Percentiles rank a stretch among this genome's conserved stretches.
Evolutionary conservation across 2,329 filamentous ascomycete genomes (phyloP).

Genomic region (Verticillium dahliae): DNA sequence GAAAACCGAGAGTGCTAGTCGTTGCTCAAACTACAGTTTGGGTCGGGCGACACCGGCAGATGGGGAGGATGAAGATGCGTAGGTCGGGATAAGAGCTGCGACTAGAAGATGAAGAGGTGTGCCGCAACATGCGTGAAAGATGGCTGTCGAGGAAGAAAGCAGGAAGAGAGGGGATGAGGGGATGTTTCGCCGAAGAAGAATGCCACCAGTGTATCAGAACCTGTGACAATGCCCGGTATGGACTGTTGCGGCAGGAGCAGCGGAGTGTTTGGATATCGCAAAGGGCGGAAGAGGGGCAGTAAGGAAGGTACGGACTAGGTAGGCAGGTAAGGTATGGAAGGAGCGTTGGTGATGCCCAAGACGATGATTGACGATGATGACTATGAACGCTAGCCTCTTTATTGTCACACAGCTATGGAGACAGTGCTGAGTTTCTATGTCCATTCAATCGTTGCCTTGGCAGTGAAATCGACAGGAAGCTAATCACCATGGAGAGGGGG

Average conservation of each 20-base stretch:
- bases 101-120: not conserved
- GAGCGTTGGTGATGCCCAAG: no score
- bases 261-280: not conserved
- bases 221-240: not conserved
- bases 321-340: no score
- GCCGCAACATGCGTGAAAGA: not conserved
- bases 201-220: slow-evolving; percentile 6
- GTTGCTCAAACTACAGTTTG: not conserved
- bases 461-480: no score
- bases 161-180: slow-evolving; percentile 1
- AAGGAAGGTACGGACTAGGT: not conserved
- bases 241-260: not conserved
- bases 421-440: not conserved
- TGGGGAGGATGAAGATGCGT: not conserved
- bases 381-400: no score
- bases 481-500: no score
- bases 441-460: no score
- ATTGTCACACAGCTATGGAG: no score
- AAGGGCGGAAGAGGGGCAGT: not conserved
- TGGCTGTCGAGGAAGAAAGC: not conserved
- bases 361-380: no score
- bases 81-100: not conserved
- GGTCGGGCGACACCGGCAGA: not conserved
- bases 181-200: not conserved
- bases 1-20: not conserved